A percentile compares a stretch with the other conserved stretches of the same genome.
phyloP scores from a whole-genome alignment of 345 rosid species.

The Eucalyptus marginata region DNA sequence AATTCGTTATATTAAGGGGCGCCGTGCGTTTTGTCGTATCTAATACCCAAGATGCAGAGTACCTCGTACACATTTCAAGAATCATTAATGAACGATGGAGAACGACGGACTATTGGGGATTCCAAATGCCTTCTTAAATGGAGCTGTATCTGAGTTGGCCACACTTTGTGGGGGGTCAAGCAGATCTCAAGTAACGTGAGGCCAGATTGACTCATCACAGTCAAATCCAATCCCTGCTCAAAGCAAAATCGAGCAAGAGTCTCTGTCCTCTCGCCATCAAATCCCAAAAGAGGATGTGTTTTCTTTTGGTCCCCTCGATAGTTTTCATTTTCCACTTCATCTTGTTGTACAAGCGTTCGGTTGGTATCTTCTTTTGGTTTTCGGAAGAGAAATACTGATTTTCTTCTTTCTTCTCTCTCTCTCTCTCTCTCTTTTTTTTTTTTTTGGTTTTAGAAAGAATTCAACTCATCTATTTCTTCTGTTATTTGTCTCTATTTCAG shows the following conservation, averaged over 20 bases:
- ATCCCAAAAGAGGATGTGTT: neutral
- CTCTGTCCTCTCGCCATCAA: neutral
- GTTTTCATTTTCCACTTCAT: neutral
- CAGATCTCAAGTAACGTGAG: neutral
- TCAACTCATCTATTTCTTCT: neutral
- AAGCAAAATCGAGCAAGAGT: neutral
- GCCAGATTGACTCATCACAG: neutral
- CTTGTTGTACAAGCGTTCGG: neutral
- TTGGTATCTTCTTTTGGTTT: neutral
- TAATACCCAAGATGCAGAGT: neutral
- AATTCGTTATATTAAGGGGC: neutral
- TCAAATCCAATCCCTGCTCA: neutral
- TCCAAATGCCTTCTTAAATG: neutral
- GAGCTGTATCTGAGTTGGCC: neutral
- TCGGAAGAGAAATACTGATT: neutral
- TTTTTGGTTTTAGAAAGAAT: neutral
- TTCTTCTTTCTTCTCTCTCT: neutral
- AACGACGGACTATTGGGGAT: neutral
- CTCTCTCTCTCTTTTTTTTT: rapidly evolving
- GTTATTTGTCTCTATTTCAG: neutral
- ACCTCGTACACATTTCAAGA: neutral
- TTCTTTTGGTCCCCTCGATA: neutral
- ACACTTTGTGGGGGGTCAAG: neutral
- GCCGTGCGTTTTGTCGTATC: neutral
- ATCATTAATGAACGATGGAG: neutral